Evolutionary conservation across 2,329 filamentous ascomycete species (phyloP).

Genomic region (Ophiocordyceps unilateralis): DNA sequence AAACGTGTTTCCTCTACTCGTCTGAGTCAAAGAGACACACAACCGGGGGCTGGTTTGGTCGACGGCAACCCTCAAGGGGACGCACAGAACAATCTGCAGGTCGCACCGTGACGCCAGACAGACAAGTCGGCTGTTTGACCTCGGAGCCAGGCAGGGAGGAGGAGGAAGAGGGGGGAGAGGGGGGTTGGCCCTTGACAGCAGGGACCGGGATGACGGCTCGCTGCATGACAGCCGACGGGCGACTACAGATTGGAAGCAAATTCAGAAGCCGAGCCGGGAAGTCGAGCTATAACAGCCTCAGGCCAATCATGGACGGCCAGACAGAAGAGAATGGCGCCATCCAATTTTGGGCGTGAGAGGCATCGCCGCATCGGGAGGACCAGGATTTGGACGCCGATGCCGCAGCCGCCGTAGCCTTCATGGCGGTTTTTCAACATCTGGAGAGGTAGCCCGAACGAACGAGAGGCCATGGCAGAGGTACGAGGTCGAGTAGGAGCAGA

Average conservation of each 20-base stretch:
- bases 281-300: background rate
- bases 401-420: background rate
- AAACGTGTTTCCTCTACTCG: background rate
- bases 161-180: no score
- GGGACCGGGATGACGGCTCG: slow-evolving; percentile 1
- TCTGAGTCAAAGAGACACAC: background rate
- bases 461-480: no score
- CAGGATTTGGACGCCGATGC: background rate
- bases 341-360: background rate
- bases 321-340: background rate
- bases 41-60: background rate
- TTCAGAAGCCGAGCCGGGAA: slow-evolving; percentile 1
- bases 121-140: slow-evolving; percentile 2
- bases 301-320: background rate
- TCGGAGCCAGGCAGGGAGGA: slow-evolving; percentile 1
- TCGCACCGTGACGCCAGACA: background rate
- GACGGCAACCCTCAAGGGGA: background rate
- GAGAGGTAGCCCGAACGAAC: no score
- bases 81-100: background rate
- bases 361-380: background rate
- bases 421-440: background rate
- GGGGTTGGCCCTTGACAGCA: slow-evolving; percentile 1
- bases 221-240: slow-evolving; percentile 1
- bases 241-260: slow-evolving; percentile 1
- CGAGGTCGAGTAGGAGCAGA: no score